Evolutionary conservation across 257 asterid genomes (phyloP).

Genomic region (Solanum paucissectum): DNA sequence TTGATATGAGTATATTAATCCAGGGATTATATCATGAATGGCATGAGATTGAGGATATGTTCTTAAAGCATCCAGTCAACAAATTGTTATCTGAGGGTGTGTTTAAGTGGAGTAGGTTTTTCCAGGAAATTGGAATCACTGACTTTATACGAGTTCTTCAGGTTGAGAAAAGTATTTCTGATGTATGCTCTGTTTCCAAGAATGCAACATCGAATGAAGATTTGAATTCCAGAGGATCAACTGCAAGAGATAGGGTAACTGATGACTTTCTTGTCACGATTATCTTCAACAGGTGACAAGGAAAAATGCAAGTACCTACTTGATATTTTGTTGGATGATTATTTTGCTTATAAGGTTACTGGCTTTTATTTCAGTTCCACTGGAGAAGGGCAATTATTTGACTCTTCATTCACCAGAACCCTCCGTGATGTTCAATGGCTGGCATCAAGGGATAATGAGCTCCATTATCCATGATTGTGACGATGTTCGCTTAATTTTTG

Average conservation of each 20-base stretch:
- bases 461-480: no score
- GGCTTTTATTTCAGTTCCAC: constrained; percentile 27
- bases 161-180: constrained; percentile 36
- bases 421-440: constrained; percentile 55
- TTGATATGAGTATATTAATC: no score
- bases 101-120: no score
- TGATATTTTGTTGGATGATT: constrained; percentile 71
- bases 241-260: constrained; percentile 62
- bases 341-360: constrained; percentile 49
- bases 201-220: constrained; percentile 11
- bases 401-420: constrained; percentile 42
- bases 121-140: no score
- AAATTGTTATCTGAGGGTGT: no score
- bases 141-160: constrained; percentile 32
- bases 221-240: constrained; percentile 15
- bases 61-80: no score
- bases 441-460: not conserved
- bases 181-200: constrained; percentile 18
- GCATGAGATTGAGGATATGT: no score
- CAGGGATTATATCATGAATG: no score
- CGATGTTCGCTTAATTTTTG: not conserved
- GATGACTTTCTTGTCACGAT: constrained; percentile 42
- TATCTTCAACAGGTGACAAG: constrained; percentile 37
- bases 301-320: constrained; percentile 34
- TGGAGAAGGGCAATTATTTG: constrained; percentile 39